Base-by-base conservation (phyloP, 108 stramenopile genomes). In the Fistulifera pelliculosa region DNA sequence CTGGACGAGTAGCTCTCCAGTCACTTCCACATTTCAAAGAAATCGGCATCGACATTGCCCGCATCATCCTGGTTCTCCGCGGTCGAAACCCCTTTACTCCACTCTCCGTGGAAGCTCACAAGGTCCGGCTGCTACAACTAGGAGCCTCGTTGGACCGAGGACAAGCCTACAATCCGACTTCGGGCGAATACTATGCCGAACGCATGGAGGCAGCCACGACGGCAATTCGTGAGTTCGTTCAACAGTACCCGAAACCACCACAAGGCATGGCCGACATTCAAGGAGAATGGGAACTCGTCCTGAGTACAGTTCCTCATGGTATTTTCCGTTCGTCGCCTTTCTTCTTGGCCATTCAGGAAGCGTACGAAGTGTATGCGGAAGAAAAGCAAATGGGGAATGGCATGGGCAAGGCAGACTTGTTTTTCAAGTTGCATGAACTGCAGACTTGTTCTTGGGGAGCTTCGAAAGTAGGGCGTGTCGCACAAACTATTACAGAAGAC, bases 371-470 rank as follows among this genome's bases (percentile, higher is more conserved):
- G 2, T 84, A 80, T 60, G 80, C 82, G 0, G 80, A 80, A 44
- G 83, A 27, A 31, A 85, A 66, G 74, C 81, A 40, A 28, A 35
- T 35, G 31, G 45, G 61, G n/a, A 48, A 54, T 39, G 71, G 66
- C 0, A 58, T 55, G 0, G 49, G 45, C 61, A 95, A 93, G 60
- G 86, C 94, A 22, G 76, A 80, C 10, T 48, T 94, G 26, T 95
- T 95, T 77, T 95, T 95, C 63, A 85, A 84, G 66, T 64, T 95
- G 17, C 94, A 95, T 71, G 92, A 95, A 66, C 54, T 95, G 16
- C 94, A 95, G 72, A 95, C 94, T 0, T 90, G 90, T 56, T 79
- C 77, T 0, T 95, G 91, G 91, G 94, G 94, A 25, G 74, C 64
- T 12, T 77, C 71, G 49, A 87, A 87, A 51, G 81, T 95, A 49